Conservation (phyloP, 108 stramenopile genomes). For the Stephanodiscus triporus region DNA sequence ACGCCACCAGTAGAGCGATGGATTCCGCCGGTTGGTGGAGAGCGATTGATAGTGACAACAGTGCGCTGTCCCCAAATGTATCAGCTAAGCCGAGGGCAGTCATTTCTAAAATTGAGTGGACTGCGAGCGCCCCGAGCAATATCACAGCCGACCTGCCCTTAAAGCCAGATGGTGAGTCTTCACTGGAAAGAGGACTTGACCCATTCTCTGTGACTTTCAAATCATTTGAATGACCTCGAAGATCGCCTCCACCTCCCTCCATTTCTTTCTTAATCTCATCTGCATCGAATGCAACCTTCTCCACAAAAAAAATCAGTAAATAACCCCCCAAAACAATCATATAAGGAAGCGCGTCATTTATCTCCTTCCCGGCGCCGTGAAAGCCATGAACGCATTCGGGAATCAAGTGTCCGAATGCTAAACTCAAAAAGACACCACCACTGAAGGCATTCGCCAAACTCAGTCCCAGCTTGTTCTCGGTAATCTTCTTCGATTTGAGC, state of each 20-base stretch:
- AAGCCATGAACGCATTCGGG: constrained; percentile 94
- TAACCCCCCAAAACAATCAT: constrained; percentile 88
- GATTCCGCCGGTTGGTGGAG: constrained; percentile 98
- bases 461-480: constrained; percentile 80
- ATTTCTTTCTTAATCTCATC: constrained; percentile 87
- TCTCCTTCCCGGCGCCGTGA: constrained; percentile 39
- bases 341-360: constrained; percentile 82
- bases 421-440: constrained; percentile 94
- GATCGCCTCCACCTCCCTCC: constrained; percentile 57
- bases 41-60: constrained; percentile 92
- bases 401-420: constrained; percentile 97
- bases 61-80: constrained; percentile 81
- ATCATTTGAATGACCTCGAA: constrained; percentile 24
- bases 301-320: constrained; percentile 95
- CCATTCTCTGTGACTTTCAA: constrained; percentile 26
- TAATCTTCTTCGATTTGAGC: constrained; percentile 76
- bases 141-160: constrained; percentile 90
- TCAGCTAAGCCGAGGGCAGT: constrained; percentile 90
- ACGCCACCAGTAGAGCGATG: constrained; percentile 95
- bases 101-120: constrained; percentile 96
- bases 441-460: constrained; percentile 94
- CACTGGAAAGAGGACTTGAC: constrained; percentile 18
- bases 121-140: constrained; percentile 92
- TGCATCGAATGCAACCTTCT: constrained; percentile 95
- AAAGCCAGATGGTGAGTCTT: constrained; percentile 11